Evolutionary conservation across 1,284 basidiomycete genomes (phyloP), one percentile per base, ranked within the genome.

Genomic region (Athelia sp.): DNA sequence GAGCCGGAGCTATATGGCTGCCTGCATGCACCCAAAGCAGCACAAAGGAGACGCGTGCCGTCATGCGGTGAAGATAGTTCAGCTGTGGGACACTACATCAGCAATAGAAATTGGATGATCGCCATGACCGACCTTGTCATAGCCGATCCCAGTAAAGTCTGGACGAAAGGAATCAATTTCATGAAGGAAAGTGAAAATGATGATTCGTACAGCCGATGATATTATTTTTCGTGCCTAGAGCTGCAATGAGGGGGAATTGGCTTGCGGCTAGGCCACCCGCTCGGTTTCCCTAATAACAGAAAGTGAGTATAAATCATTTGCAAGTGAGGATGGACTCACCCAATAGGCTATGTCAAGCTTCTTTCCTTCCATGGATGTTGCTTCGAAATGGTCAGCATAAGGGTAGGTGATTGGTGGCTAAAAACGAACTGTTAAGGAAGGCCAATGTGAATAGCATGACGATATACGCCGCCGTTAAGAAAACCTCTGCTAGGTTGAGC

Each of bases 161-260:
- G 26, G 26, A 29, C 6, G 26, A 13, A 29, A 29, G 19, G 46
- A 35, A 38, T 19, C 43, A 50, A 22, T 29, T 6, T 6, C 4
- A 29, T 29, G 26, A 13, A 13, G 13, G 4, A 29, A 6, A 29
- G 13, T 29, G 13, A 13, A 4, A 13, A 40, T 40, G 36, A 40
- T 40, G 15, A 23, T 18, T 68, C 79, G 49, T 50, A 81, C 80
- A 69, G 4, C 80, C 76, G 8, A 87, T 66, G 19, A 79, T 48
- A 48, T 85, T 87, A 60, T 87, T 84, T 61, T 80, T 81, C 46
- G 78, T 81, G 0, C 81, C 83, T 13, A 87, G 73, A 2, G 72
- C 81, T 0, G 78, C 73, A 55, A 86, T 71, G 14, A 87, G 64
- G 0, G 82, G 79, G 2, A 84, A 59, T 58, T 87, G 84, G 17